Evolutionary conservation across 257 asterid genomes (phyloP).

Genomic region (Leptodermis oblonga): DNA sequence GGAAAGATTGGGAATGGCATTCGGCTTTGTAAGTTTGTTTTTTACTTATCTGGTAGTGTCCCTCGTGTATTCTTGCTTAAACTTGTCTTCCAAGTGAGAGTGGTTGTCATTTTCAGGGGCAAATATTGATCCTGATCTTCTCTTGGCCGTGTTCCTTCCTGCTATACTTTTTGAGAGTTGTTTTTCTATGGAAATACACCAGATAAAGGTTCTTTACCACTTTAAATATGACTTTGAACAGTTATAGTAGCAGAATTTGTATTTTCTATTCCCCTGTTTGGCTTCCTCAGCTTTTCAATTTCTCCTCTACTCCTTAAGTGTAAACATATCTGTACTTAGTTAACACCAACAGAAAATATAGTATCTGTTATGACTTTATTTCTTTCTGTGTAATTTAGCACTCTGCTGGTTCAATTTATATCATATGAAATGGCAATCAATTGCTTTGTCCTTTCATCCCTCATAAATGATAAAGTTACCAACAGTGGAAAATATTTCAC

Average conservation of each 20-base stretch:
- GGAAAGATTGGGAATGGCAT: conserved; percentile 86
- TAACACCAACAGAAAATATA: too few relatives aligned
- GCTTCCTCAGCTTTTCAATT: too few relatives aligned
- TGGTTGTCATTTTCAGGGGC: conserved; percentile 47
- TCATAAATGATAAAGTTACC: too few relatives aligned
- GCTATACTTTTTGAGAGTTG: conserved; percentile 98
- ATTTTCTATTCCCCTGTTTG: neutral
- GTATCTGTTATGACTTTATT: too few relatives aligned
- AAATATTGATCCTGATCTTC: conserved; percentile 83
- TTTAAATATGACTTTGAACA: neutral
- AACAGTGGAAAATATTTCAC: too few relatives aligned
- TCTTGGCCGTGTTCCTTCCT: conserved; percentile 93
- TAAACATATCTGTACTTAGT: too few relatives aligned
- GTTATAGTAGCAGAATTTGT: neutral
- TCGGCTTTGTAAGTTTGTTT: conserved; percentile 67
- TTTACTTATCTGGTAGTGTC: neutral
- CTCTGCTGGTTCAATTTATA: too few relatives aligned
- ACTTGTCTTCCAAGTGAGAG: too few relatives aligned
- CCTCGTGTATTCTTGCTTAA: neutral
- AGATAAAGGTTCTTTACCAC: conserved; percentile 63
- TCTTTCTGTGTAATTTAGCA: too few relatives aligned
- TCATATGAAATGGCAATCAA: too few relatives aligned
- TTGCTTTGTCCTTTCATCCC: too few relatives aligned
- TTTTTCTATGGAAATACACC: conserved; percentile 91
- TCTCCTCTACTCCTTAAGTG: too few relatives aligned